Evolutionary conservation across 345 rosid genomes (phyloP).

Genomic region (Eucalyptus dawsonii): DNA sequence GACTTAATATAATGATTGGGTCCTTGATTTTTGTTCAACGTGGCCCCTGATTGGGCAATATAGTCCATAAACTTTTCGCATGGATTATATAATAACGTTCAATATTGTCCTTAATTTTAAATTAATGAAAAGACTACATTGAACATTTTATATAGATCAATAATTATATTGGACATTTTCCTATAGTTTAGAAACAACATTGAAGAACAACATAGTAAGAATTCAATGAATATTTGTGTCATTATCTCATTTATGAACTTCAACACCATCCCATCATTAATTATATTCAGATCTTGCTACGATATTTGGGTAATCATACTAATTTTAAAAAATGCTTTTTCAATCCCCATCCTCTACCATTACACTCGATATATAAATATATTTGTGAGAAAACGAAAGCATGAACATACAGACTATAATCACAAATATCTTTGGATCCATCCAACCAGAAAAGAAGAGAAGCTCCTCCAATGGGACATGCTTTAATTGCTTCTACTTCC

Average conservation of each 20-base stretch:
- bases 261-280: background rate
- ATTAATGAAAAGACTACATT: accelerated
- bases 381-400: background rate
- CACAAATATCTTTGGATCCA: background rate
- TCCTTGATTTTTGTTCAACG: accelerated
- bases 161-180: accelerated
- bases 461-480: background rate
- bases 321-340: background rate
- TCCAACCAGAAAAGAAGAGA: background rate
- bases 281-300: accelerated
- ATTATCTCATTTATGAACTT: background rate
- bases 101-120: accelerated
- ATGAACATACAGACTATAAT: background rate
- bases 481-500: background rate
- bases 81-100: accelerated
- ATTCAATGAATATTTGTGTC: too few relatives aligned
- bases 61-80: accelerated
- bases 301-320: background rate
- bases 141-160: accelerated
- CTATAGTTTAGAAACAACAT: too few relatives aligned
- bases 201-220: too few relatives aligned
- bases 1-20: accelerated
- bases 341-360: background rate
- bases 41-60: accelerated
- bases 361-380: background rate